Conservation (phyloP, 2,329 filamentous ascomycete genomes). For the Lachnellula occidentalis region DNA sequence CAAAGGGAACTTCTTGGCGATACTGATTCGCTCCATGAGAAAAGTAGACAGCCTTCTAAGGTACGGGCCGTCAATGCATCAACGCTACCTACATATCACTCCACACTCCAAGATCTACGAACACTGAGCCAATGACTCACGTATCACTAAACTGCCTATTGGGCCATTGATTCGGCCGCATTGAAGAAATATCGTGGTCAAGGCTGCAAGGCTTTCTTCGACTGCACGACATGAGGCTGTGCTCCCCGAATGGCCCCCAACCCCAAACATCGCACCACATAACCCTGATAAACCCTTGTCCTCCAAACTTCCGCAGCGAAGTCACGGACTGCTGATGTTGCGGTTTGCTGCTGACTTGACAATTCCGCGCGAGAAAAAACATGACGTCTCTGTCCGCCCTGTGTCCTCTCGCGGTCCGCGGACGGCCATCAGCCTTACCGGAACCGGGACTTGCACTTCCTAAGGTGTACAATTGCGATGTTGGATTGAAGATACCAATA, state of each 20-base stretch:
- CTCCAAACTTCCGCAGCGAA: neutral
- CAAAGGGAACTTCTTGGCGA: too few species aligned
- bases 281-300: neutral
- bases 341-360: neutral
- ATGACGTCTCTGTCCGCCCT: neutral
- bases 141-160: neutral
- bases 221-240: neutral
- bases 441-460: neutral
- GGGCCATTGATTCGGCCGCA: neutral
- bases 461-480: neutral
- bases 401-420: too few species aligned
- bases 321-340: neutral
- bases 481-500: neutral
- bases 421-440: neutral
- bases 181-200: neutral
- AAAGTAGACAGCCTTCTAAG: neutral
- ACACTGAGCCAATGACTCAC: neutral
- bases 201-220: neutral
- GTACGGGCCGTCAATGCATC: neutral
- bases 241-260: neutral
- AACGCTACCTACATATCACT: neutral
- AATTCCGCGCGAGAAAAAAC: neutral
- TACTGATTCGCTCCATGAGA: too few species aligned
- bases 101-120: neutral
- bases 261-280: neutral